phyloP scores from a whole-genome alignment of 306 rosid species.

The Prunus dulcis region DNA sequence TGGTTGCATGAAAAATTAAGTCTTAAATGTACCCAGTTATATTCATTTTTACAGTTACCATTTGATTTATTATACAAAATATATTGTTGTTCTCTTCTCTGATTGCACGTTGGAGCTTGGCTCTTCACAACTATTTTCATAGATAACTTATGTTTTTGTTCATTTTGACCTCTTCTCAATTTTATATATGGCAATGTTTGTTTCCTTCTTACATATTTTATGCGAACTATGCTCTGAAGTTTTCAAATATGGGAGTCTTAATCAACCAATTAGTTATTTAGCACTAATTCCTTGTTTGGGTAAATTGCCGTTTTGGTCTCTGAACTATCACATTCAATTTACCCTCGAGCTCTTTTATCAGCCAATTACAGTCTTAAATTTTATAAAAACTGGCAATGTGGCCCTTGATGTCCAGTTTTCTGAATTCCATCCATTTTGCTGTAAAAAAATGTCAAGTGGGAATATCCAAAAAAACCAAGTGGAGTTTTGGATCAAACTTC shows the following conservation, averaged over 20 bases:
- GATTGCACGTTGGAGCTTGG: background rate
- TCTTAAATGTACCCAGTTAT: background rate
- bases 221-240: background rate
- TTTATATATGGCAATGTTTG: slow-evolving; percentile 1
- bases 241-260: background rate
- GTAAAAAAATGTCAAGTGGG: too few species aligned
- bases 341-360: too few species aligned
- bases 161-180: background rate
- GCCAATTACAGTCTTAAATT: too few species aligned
- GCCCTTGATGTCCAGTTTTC: too few species aligned
- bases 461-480: too few species aligned
- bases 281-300: background rate
- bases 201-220: slow-evolving; percentile 4
- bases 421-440: too few species aligned
- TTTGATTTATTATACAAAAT: background rate
- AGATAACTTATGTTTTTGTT: background rate
- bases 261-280: background rate
- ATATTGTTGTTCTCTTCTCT: background rate
- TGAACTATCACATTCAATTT: too few species aligned
- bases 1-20: background rate
- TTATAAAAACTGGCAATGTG: too few species aligned
- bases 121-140: background rate
- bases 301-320: background rate
- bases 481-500: too few species aligned
- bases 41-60: background rate